These are phyloP conservation scores for Penicillium sp. DNA, from an alignment of 2,329 filamentous ascomycete species.

Conservation along the genomic window DNA sequence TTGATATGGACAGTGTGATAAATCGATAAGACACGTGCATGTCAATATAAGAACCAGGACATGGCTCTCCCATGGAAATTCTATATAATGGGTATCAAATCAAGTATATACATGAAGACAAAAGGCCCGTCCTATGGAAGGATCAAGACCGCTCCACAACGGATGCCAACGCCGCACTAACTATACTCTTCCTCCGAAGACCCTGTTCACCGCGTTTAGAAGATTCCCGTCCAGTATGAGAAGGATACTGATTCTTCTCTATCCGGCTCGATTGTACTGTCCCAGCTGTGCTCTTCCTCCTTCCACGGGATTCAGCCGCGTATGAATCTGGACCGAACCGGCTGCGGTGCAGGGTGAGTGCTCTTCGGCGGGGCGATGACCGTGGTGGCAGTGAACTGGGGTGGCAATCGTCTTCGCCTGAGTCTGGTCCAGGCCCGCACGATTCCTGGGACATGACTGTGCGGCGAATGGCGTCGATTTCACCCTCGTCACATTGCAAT, in stretches of 20 bases:
- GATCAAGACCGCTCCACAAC: slow-evolving; percentile 25
- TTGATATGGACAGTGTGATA: no score
- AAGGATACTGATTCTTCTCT: slow-evolving; percentile 31
- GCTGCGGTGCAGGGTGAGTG: slow-evolving; percentile 27
- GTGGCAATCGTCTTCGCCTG: slow-evolving; percentile 33
- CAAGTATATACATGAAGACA: slow-evolving; percentile 17
- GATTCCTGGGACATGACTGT: slow-evolving; percentile 30
- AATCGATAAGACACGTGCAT: background rate
- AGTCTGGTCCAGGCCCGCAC: slow-evolving; percentile 4
- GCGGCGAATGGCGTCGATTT: slow-evolving; percentile 37
- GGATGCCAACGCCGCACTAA: slow-evolving; percentile 38
- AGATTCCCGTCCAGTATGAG: slow-evolving; percentile 21
- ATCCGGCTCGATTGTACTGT: slow-evolving; percentile 28
- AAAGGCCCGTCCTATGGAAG: background rate
- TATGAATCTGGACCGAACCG: slow-evolving; percentile 24
- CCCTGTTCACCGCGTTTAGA: slow-evolving; percentile 37
- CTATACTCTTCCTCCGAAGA: slow-evolving; percentile 36
- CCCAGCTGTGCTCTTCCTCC: slow-evolving; percentile 30
- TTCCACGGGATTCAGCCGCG: slow-evolving; percentile 8
- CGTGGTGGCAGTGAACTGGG: slow-evolving; percentile 37
- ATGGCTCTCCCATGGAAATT: background rate
- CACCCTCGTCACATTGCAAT: slow-evolving; percentile 36
- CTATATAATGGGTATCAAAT: slow-evolving; percentile 16
- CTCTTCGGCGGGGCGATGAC: slow-evolving; percentile 30
- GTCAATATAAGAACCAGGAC: background rate